These are phyloP conservation scores for Dactylorhiza incarnata DNA, from an alignment of 106 monocot genomes.

Conservation along the genomic window DNA sequence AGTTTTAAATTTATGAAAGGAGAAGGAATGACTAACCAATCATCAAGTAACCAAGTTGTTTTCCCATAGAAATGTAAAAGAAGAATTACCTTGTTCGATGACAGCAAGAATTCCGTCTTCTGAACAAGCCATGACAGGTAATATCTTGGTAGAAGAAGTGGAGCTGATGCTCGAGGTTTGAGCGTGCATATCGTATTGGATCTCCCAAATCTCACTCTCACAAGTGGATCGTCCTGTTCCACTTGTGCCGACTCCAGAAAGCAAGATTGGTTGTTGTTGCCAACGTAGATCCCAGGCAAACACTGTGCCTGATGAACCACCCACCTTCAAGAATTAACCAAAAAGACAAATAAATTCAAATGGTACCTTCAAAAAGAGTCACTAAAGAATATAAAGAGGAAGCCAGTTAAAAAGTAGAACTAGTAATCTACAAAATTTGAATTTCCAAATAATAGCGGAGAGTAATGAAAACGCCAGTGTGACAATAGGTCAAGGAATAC, in stretches of 20 bases:
- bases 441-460: no score
- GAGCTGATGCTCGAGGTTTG: conserved; percentile 38
- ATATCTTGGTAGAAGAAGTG: conserved; percentile 39
- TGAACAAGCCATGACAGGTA: conserved; percentile 86
- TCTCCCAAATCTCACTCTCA: conserved; percentile 97
- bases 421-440: no score
- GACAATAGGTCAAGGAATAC: background rate
- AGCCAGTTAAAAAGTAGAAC: no score
- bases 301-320: conserved; percentile 80
- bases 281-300: conserved; percentile 93
- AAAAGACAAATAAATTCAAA: background rate
- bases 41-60: background rate
- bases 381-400: background rate
- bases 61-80: background rate
- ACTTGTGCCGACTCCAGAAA: conserved; percentile 47
- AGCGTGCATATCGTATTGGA: conserved; percentile 64
- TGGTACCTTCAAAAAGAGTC: background rate
- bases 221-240: conserved; percentile 31
- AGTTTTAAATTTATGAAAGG: background rate
- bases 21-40: background rate
- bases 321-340: conserved; percentile 45
- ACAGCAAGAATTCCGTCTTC: conserved; percentile 89
- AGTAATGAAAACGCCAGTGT: background rate
- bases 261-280: conserved; percentile 73
- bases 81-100: conserved; percentile 64